These are phyloP conservation scores for Talaromyces sp. DNA, from an alignment of 2,329 filamentous ascomycete species.

Conservation along the genomic window DNA sequence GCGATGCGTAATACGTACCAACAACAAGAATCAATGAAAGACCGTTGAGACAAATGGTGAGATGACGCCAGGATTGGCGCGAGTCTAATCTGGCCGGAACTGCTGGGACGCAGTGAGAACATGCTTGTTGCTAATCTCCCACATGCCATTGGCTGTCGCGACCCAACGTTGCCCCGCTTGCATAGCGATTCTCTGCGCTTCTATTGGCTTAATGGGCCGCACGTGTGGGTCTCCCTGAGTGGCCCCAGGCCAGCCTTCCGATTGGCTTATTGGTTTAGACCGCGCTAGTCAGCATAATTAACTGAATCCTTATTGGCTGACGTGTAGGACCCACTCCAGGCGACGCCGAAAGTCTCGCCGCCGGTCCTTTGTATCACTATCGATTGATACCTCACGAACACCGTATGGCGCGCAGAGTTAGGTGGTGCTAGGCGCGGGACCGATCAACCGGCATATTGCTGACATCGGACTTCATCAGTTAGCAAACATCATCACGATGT, in stretches of 20 bases:
- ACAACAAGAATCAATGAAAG: neutral
- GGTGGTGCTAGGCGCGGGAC: too few relatives aligned
- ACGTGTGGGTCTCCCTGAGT: neutral
- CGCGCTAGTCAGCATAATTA: neutral
- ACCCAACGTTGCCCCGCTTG: neutral
- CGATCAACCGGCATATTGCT: too few relatives aligned
- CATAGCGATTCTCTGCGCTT: neutral
- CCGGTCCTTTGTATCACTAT: neutral
- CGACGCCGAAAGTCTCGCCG: neutral
- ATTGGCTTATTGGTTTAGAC: neutral
- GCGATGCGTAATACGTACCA: too few relatives aligned
- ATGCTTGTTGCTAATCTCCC: neutral
- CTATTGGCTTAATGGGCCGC: neutral
- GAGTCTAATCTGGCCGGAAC: neutral
- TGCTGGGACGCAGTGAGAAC: neutral
- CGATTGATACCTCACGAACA: neutral
- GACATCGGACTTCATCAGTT: neutral
- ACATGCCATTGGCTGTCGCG: neutral
- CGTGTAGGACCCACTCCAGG: neutral
- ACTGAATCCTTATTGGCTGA: neutral
- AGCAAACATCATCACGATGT: neutral
- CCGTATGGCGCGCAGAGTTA: neutral
- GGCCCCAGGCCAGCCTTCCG: neutral
- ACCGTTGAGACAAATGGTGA: neutral
- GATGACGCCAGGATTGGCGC: neutral